Percentiles rank a stretch among this genome's conserved stretches.
phyloP scores from a whole-genome alignment of 139 green algal genomes.

The Tetradesmus lagerheimii region DNA sequence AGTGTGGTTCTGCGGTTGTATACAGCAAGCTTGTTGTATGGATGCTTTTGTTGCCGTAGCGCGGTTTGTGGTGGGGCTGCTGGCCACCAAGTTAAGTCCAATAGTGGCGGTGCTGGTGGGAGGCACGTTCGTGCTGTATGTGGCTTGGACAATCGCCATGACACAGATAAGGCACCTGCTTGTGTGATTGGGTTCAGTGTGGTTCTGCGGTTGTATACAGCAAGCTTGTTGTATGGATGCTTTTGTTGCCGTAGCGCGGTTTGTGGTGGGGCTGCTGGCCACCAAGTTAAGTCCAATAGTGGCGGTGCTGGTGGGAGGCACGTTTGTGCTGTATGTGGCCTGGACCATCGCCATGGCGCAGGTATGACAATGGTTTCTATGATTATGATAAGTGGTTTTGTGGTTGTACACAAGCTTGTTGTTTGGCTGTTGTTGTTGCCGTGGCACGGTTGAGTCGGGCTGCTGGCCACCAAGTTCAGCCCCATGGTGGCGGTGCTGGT shows the following conservation, averaged over 20 bases:
- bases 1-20: too few relatives aligned
- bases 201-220: too few relatives aligned
- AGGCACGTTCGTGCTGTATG: slow-evolving; percentile 89
- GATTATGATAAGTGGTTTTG: too few relatives aligned
- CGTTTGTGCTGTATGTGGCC: slow-evolving; percentile 85
- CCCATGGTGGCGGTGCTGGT: slow-evolving; percentile 17
- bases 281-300: slow-evolving; percentile 48
- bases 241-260: too few relatives aligned
- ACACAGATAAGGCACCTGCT: slow-evolving; percentile 62
- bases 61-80: neutral
- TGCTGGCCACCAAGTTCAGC: slow-evolving; percentile 39
- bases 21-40: too few relatives aligned
- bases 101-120: slow-evolving; percentile 60
- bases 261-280: neutral
- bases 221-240: too few relatives aligned
- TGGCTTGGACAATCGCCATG: slow-evolving; percentile 84
- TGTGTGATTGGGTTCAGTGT: too few relatives aligned
- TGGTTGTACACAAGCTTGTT: too few relatives aligned
- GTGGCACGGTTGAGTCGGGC: neutral
- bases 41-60: too few relatives aligned
- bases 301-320: slow-evolving; percentile 49
- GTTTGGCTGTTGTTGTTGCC: too few relatives aligned
- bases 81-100: slow-evolving; percentile 38
- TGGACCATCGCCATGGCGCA: slow-evolving; percentile 88
- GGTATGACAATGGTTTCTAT: slow-evolving; percentile 7